These are phyloP conservation scores for Hamigera avellanea DNA, from an alignment of 495 filamentous ascomycete species.

Conservation along the genomic window DNA sequence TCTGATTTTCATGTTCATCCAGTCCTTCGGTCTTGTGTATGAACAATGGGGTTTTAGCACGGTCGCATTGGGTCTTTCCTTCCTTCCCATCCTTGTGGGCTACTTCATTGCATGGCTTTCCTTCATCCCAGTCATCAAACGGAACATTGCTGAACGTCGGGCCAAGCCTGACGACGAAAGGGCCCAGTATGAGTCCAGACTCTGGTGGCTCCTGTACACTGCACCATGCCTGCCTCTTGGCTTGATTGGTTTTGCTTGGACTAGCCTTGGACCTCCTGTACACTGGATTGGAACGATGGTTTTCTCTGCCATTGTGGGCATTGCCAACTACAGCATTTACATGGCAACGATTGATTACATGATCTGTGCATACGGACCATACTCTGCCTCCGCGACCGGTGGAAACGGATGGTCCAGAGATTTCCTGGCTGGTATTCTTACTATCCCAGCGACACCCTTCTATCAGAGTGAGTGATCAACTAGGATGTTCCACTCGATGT, in stretches of 20 bases:
- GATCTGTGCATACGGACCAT: slow-evolving; percentile 58
- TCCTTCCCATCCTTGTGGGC: slow-evolving; percentile 47
- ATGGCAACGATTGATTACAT: slow-evolving; percentile 72
- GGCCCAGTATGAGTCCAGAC: slow-evolving; percentile 48
- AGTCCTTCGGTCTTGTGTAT: slow-evolving; percentile 48
- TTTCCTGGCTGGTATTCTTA: slow-evolving; percentile 71
- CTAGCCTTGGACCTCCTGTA: slow-evolving; percentile 39
- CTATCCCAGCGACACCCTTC: slow-evolving; percentile 64
- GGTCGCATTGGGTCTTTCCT: slow-evolving; percentile 39
- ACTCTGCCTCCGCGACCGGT: slow-evolving; percentile 61
- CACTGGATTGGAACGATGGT: slow-evolving; percentile 59
- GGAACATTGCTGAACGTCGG: slow-evolving; percentile 36
- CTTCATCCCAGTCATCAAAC: slow-evolving; percentile 42
- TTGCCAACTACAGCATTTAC: slow-evolving; percentile 60
- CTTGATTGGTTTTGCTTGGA: slow-evolving; percentile 55
- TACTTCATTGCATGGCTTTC: slow-evolving; percentile 46
- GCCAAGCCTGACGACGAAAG: slow-evolving; percentile 40
- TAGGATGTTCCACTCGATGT: slow-evolving; percentile 1
- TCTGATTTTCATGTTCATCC: slow-evolving; percentile 57
- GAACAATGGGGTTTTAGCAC: slow-evolving; percentile 45
- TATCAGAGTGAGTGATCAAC: slow-evolving; percentile 33
- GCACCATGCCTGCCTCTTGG: slow-evolving; percentile 48
- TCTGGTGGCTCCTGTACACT: slow-evolving; percentile 47
- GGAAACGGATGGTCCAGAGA: slow-evolving; percentile 69
- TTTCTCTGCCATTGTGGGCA: slow-evolving; percentile 51